Percentiles rank a stretch among this genome's conserved stretches.
These are phyloP conservation scores for Zostera marina DNA, from an alignment of 116 monocot species.

Conservation along the genomic window DNA sequence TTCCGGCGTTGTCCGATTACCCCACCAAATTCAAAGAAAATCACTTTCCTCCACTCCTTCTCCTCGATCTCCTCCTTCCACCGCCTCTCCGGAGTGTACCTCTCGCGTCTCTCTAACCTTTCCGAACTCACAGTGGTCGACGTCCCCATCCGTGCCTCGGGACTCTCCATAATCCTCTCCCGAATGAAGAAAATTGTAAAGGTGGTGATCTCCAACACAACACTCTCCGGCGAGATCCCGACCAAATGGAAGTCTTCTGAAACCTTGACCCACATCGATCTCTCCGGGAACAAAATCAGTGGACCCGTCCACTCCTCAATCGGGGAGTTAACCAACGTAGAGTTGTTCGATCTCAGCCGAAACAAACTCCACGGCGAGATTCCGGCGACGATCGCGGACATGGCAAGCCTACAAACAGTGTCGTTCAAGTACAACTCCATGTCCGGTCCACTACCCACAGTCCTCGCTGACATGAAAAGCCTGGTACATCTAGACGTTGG, in stretches of 20 bases:
- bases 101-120: conserved; percentile 61
- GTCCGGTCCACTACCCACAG: conserved; percentile 43
- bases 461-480: conserved; percentile 26
- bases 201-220: conserved; percentile 40
- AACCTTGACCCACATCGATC: conserved; percentile 29
- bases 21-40: conserved; percentile 10
- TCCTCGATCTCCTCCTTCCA: conserved; percentile 36
- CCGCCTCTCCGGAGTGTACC: conserved; percentile 42
- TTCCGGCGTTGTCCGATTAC: conserved; percentile 43
- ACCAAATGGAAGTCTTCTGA: conserved; percentile 49
- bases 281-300: conserved; percentile 35
- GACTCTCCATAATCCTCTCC: conserved; percentile 38
- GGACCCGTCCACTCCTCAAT: conserved; percentile 45
- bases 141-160: conserved; percentile 30
- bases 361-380: conserved; percentile 45
- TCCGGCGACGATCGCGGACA: conserved; percentile 39
- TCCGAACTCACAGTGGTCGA: conserved; percentile 37
- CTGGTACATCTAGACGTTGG: conserved; percentile 67
- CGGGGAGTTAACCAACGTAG: conserved; percentile 21
- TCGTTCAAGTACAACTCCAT: conserved; percentile 41
- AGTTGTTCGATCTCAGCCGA: conserved; percentile 38
- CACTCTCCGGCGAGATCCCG: conserved; percentile 53
- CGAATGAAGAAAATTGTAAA: conserved; percentile 32
- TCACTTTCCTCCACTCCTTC: conserved; percentile 45
- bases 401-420: conserved; percentile 26